Conservation (phyloP, 1,284 basidiomycete species). For the Sparassis latifolia region DNA sequence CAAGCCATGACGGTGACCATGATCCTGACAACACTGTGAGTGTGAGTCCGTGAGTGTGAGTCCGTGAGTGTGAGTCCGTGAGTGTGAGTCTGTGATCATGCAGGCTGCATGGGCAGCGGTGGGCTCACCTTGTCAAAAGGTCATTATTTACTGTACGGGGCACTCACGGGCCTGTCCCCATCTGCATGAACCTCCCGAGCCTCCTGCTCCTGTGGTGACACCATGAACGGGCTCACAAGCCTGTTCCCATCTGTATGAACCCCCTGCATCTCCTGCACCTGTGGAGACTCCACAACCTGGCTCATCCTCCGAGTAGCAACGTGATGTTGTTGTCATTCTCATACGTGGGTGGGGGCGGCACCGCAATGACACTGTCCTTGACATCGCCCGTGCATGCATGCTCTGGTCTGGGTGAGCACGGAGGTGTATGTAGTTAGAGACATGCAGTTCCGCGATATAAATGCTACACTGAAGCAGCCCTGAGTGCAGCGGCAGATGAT, state of each 20-base stretch:
- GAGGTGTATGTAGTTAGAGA: conserved; percentile 67
- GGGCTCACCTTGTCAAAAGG: no score
- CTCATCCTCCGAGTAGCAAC: conserved; percentile 23
- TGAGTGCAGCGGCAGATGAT: conserved; percentile 19
- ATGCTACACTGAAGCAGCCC: conserved; percentile 30
- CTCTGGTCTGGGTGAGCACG: conserved; percentile 58
- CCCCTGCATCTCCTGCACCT: neutral
- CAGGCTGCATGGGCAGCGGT: no score
- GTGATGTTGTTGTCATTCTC: conserved; percentile 65
- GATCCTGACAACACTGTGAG: no score
- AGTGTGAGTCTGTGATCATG: no score
- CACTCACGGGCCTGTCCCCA: conserved; percentile 35
- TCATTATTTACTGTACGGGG: no score
- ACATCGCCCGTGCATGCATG: conserved; percentile 60
- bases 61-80: no score
- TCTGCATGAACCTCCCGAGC: neutral
- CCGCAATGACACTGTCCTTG: conserved; percentile 60
- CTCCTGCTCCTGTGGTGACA: conserved; percentile 3
- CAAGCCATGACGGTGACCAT: no score
- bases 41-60: no score
- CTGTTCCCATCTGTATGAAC: neutral
- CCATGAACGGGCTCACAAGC: neutral
- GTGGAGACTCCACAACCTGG: neutral
- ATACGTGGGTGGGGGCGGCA: conserved; percentile 64
- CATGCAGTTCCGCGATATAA: conserved; percentile 66